Evolutionary conservation across 1,139 yeast genomes (phyloP).

Genomic region (Candida pseudocylindracea): DNA sequence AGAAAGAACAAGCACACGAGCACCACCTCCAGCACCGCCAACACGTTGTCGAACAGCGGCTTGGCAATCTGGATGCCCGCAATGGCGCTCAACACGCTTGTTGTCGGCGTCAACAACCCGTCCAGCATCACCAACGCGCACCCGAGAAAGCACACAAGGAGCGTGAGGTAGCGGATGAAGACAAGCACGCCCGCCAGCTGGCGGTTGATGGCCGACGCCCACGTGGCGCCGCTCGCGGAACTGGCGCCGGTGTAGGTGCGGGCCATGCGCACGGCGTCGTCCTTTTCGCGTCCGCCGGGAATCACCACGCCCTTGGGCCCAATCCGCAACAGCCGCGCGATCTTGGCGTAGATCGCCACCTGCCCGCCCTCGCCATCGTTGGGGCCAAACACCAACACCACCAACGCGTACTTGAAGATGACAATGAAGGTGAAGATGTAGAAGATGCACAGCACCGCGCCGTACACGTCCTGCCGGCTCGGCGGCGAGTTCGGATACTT

Average conservation of each 20-base stretch:
- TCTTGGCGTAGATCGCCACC: slow-evolving; percentile 33
- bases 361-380: slow-evolving; percentile 42
- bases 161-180: slow-evolving; percentile 8
- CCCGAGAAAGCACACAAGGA: slow-evolving; percentile 25
- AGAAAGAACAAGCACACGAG: slow-evolving; percentile 18
- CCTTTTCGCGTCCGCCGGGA: slow-evolving; percentile 13
- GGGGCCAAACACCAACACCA: slow-evolving; percentile 27
- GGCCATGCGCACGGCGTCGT: slow-evolving; percentile 14
- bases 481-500: slow-evolving; percentile 11
- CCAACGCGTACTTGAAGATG: slow-evolving; percentile 22
- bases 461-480: slow-evolving; percentile 15
- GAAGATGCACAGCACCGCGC: slow-evolving; percentile 29
- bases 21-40: slow-evolving; percentile 25
- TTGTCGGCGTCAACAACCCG: slow-evolving; percentile 39
- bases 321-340: slow-evolving; percentile 22
- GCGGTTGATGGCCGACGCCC: slow-evolving; percentile 7
- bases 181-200: slow-evolving; percentile 6
- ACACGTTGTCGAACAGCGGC: slow-evolving; percentile 14
- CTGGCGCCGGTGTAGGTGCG: slow-evolving; percentile 17
- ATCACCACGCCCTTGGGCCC: slow-evolving; percentile 24
- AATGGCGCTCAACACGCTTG: slow-evolving; percentile 31
- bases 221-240: slow-evolving; percentile 3
- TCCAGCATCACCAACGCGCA: slow-evolving; percentile 34
- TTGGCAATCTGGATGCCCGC: slow-evolving; percentile 24
- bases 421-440: slow-evolving; percentile 32